These are phyloP conservation scores for Euphrasia arctica DNA, from an alignment of 305 asterid genomes.

Conservation along the genomic window DNA sequence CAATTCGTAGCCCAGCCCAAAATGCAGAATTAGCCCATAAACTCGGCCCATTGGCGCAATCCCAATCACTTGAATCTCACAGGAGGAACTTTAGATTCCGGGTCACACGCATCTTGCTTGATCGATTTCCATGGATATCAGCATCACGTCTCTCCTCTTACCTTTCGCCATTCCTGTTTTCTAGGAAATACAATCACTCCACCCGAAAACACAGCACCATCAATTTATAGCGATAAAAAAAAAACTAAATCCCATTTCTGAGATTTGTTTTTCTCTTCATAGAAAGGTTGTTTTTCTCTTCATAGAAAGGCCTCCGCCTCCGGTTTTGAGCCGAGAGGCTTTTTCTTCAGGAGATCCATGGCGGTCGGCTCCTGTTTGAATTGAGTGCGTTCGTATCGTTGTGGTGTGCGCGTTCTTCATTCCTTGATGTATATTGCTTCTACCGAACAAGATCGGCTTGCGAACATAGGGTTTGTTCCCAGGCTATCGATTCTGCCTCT, in stretches of 20 bases:
- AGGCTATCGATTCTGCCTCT: constrained; percentile 60
- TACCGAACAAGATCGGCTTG: constrained; percentile 56
- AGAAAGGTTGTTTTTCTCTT: background rate
- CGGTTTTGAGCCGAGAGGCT: constrained; percentile 25
- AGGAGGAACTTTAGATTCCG: background rate
- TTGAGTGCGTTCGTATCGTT: constrained; percentile 27
- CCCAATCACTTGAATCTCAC: no score
- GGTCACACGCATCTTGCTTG: constrained; percentile 2
- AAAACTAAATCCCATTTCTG: constrained; percentile 5
- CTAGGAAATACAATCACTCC: constrained; percentile 21
- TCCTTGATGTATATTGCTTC: constrained; percentile 68
- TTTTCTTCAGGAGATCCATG: constrained; percentile 29
- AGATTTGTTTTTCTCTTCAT: background rate
- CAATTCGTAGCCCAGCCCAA: no score
- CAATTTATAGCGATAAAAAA: background rate
- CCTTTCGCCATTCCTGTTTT: constrained; percentile 11
- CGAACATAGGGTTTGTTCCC: constrained; percentile 82
- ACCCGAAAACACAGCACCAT: background rate
- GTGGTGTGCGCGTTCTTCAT: constrained; percentile 13
- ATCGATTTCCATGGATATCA: constrained; percentile 12
- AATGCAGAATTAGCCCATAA: no score
- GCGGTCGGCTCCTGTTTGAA: constrained; percentile 15
- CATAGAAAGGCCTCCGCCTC: constrained; percentile 28
- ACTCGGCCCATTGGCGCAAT: no score
- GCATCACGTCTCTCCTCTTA: background rate